Evolutionary conservation across 768 basidiomycete genomes (phyloP), one percentile per base, ranked within the genome.

Genomic region (Rubroboletus satanas): DNA sequence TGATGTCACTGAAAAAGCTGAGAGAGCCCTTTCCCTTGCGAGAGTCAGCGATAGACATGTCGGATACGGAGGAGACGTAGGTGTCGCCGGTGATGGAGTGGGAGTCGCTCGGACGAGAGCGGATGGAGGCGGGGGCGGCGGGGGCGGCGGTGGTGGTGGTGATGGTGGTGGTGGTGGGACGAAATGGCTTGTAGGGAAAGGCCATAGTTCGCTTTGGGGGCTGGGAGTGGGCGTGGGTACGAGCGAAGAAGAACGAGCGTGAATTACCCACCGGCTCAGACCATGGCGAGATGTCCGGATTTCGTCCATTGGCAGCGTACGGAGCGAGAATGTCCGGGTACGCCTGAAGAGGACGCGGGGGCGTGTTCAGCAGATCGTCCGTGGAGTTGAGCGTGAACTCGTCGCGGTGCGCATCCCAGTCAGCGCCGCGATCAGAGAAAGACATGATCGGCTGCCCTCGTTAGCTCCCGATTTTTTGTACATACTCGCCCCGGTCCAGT

Each of bases 21-120:
- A 82, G 66, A 15, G 79, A 80, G 9, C 78, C 73, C 67, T 80
- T 84, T 33, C 73, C 66, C 67, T 76, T 84, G 48, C 78, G 78
- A 0, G 66, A 54, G 36, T 75, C 69, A 46, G 57, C 60, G 39
- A 76, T 60, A 28, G 76, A 65, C 73, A 49, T 66, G 63, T 63
- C 76, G 59, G 62, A 72, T 60, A 58, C 69, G 56, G 61, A 73
- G 60, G 66, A 18, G 12, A 50, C 71, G 38, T 51, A 59, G 5
- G 65, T 57, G 41, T 74, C 74, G 37, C 62, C 57, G 31, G 63
- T 12, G 14, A 62, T 53, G 10, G 65, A 66, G 35, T 61, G 56
- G n/a, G 71, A 56, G 58, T 75, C 73, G 49, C 57, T 71, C 38
- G 51, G 71, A 54, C 51, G 66, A 36, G 56, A 62, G 31, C 61